Percentiles rank a stretch among this genome's conserved stretches.
These are phyloP conservation scores for Didymella exigua DNA, from an alignment of 2,329 filamentous ascomycete species.

Conservation along the genomic window DNA sequence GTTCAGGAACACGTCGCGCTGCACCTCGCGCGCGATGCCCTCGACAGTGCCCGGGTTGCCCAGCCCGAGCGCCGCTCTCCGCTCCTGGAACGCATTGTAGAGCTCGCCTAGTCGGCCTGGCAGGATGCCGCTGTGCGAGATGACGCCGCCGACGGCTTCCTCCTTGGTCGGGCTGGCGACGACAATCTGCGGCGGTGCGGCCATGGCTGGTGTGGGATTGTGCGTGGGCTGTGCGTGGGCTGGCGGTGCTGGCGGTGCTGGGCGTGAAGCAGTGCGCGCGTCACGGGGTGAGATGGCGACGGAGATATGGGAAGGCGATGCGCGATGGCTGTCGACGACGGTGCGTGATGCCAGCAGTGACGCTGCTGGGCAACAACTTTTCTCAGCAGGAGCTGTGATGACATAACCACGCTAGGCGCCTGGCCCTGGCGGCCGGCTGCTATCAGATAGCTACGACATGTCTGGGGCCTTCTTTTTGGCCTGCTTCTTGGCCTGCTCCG, in stretches of 20 bases:
- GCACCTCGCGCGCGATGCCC: conserved; percentile 85
- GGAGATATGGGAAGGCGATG: conserved; percentile 19
- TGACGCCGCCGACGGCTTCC: conserved; percentile 59
- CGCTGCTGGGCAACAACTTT: conserved; percentile 30
- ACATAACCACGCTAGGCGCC: conserved; percentile 32
- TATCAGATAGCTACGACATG: conserved; percentile 26
- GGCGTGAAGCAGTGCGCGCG: conserved; percentile 14
- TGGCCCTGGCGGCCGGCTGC: not conserved
- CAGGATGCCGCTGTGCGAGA: conserved; percentile 78
- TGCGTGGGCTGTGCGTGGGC: not conserved
- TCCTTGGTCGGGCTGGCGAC: conserved; percentile 43
- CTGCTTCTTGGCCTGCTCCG: conserved; percentile 18
- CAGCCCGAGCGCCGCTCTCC: conserved; percentile 85
- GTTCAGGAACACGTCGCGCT: conserved; percentile 93
- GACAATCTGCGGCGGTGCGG: conserved; percentile 27
- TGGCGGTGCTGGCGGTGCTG: not conserved
- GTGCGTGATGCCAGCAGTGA: conserved; percentile 17
- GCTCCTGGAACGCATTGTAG: conserved; percentile 80
- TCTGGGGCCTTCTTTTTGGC: not conserved
- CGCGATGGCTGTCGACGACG: conserved; percentile 28
- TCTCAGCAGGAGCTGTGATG: conserved; percentile 33
- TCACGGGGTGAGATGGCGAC: conserved; percentile 28
- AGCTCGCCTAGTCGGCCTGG: conserved; percentile 71
- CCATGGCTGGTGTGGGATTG: conserved; percentile 22
- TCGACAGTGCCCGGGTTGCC: conserved; percentile 93